Conservation (phyloP, 1,139 yeast species). For the Suhomyces bribrorum region DNA sequence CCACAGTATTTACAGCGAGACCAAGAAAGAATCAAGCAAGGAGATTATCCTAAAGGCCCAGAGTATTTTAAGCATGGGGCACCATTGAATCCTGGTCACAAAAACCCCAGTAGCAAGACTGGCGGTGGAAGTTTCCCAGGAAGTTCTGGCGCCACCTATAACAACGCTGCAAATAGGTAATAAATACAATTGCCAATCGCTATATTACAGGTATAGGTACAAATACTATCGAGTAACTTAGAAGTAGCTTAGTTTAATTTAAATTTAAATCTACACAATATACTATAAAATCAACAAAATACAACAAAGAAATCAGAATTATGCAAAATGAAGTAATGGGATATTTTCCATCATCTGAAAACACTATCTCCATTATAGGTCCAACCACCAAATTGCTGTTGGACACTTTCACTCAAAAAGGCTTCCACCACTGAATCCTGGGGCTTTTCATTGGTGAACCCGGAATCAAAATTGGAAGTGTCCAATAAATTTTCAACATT, state of each 20-base stretch:
- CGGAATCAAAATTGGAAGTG: slow-evolving; percentile 90
- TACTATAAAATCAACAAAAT: not conserved
- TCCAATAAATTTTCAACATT: slow-evolving; percentile 84
- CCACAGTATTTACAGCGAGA: slow-evolving; percentile 37
- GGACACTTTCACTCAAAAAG: slow-evolving; percentile 84
- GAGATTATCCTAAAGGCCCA: slow-evolving; percentile 32
- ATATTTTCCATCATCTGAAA: slow-evolving; percentile 8
- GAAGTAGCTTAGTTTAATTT: too few relatives aligned
- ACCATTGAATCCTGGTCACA: slow-evolving; percentile 35
- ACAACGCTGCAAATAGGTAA: slow-evolving; percentile 38
- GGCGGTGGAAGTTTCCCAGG: slow-evolving; percentile 45
- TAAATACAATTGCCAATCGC: not conserved
- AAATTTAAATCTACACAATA: not conserved
- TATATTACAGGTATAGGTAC: not conserved
- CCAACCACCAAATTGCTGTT: slow-evolving; percentile 98
- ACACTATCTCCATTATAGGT: slow-evolving; percentile 74
- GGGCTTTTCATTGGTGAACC: slow-evolving; percentile 90
- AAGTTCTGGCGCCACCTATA: slow-evolving; percentile 39
- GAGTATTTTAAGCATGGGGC: slow-evolving; percentile 35
- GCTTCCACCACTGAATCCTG: slow-evolving; percentile 96
- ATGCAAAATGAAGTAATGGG: not conserved
- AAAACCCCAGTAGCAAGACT: slow-evolving; percentile 21
- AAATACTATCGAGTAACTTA: too few relatives aligned
- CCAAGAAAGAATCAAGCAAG: slow-evolving; percentile 33
- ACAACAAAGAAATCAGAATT: not conserved